Evolutionary conservation across 2,329 filamentous ascomycete species (phyloP).

Genomic region (Botrytis cinerea): DNA sequence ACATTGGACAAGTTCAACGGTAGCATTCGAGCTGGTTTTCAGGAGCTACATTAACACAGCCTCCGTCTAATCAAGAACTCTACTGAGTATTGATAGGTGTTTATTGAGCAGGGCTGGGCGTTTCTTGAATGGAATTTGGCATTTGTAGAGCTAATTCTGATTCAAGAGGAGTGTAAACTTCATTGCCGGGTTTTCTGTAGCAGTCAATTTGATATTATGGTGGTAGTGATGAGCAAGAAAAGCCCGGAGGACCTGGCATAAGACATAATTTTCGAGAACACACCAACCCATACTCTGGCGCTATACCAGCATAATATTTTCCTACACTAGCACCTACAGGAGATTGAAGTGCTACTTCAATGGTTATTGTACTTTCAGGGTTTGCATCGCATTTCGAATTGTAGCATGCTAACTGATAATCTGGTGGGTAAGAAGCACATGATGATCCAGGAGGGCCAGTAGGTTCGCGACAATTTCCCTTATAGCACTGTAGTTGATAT

Average conservation of each 20-base stretch:
- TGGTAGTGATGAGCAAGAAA: not conserved
- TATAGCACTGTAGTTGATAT: not conserved
- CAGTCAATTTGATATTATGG: not conserved
- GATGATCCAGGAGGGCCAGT: not conserved
- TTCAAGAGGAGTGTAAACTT: not conserved
- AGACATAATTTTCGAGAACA: not conserved
- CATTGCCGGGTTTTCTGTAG: not conserved
- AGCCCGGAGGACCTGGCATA: not conserved
- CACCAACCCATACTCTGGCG: not conserved
- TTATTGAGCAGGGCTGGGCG: not conserved
- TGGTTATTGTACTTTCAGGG: not conserved
- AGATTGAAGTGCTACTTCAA: not conserved
- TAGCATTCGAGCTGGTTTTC: not conserved
- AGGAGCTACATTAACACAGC: not conserved
- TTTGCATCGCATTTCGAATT: not conserved
- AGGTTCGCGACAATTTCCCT: not conserved
- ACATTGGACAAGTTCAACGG: not conserved
- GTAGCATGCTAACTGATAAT: not conserved
- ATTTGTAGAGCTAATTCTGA: not conserved
- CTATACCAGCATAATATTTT: not conserved
- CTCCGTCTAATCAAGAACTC: not conserved
- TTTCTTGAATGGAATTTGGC: not conserved
- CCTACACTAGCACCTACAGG: not conserved
- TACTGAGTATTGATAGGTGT: not conserved
- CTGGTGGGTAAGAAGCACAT: conserved; percentile 9